Percentiles rank a stretch among this genome's conserved stretches.
Evolutionary conservation across 1,139 yeast species (phyloP).

Genomic region (Taphrina communis): DNA sequence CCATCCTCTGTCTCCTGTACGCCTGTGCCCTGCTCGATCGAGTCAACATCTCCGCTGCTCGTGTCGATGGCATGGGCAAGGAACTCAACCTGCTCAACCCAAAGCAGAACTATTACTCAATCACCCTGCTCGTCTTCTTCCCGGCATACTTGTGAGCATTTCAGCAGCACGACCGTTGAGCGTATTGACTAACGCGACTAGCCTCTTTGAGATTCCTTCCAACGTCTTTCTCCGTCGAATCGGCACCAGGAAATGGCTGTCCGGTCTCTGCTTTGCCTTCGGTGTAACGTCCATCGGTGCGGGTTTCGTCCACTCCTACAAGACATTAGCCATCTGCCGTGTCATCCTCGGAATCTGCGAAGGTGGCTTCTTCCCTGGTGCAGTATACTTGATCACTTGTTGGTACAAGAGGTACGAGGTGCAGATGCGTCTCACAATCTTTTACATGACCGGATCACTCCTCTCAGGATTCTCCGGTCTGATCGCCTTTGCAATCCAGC

Average conservation of each 20-base stretch:
- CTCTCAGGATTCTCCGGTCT: conserved; percentile 49
- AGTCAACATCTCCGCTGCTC: conserved; percentile 68
- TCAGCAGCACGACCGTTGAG: no score
- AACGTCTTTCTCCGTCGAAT: conserved; percentile 65
- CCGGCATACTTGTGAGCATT: conserved; percentile 62
- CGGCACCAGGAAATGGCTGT: conserved; percentile 60
- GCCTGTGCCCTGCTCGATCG: conserved; percentile 66
- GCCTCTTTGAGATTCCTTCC: conserved; percentile 66
- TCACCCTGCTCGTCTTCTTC: conserved; percentile 68
- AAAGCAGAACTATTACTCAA: conserved; percentile 56
- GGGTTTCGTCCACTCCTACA: conserved; percentile 66
- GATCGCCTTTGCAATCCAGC: conserved; percentile 50
- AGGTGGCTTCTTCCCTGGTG: conserved; percentile 45
- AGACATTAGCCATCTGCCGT: conserved; percentile 65
- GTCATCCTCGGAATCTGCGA: conserved; percentile 44
- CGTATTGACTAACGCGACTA: not conserved
- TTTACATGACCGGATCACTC: conserved; percentile 46
- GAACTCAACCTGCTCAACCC: conserved; percentile 57
- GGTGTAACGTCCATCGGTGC: conserved; percentile 54
- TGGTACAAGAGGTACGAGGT: conserved; percentile 44
- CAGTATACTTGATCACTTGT: conserved; percentile 43
- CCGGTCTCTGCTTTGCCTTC: conserved; percentile 45
- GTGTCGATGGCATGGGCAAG: conserved; percentile 60
- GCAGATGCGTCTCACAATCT: conserved; percentile 42
- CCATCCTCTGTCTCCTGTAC: conserved; percentile 63